These are phyloP conservation scores for Trichodelitschia bisporula DNA, from an alignment of 495 filamentous ascomycete species.

Conservation along the genomic window DNA sequence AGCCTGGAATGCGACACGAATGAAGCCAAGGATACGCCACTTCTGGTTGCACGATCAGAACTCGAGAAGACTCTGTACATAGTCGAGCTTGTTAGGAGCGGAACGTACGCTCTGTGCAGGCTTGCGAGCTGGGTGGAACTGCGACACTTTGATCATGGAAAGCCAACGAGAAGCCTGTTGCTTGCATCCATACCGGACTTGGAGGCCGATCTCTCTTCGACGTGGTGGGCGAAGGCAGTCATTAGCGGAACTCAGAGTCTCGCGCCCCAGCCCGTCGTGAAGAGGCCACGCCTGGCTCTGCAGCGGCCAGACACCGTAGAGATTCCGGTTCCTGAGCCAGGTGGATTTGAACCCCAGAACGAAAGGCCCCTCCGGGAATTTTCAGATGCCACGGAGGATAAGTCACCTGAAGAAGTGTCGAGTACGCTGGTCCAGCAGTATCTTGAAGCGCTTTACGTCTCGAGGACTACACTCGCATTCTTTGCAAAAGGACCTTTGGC, in stretches of 20 bases:
- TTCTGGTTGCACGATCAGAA: conserved; percentile 43
- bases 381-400: conserved; percentile 1
- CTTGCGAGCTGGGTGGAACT: conserved; percentile 39
- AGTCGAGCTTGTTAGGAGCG: conserved; percentile 40
- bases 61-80: conserved; percentile 35
- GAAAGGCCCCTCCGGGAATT: too few relatives aligned
- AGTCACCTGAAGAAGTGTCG: conserved; percentile 30
- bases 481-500: conserved; percentile 92
- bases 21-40: conserved; percentile 5
- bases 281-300: not conserved
- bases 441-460: conserved; percentile 69
- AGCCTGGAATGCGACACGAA: conserved; percentile 7
- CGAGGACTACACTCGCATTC: conserved; percentile 83
- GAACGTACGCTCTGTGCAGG: conserved; percentile 46
- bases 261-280: not conserved
- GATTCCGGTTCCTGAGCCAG: not conserved
- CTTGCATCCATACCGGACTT: not conserved
- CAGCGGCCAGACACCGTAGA: not conserved
- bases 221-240: not conserved
- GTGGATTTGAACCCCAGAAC: not conserved
- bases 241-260: not conserved
- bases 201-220: not conserved
- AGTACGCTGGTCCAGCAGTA: conserved; percentile 54
- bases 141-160: conserved; percentile 11
- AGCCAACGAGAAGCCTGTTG: conserved; percentile 13